phyloP scores from a whole-genome alignment of 768 basidiomycete genomes.

The Ephemerocybe angulata region DNA sequence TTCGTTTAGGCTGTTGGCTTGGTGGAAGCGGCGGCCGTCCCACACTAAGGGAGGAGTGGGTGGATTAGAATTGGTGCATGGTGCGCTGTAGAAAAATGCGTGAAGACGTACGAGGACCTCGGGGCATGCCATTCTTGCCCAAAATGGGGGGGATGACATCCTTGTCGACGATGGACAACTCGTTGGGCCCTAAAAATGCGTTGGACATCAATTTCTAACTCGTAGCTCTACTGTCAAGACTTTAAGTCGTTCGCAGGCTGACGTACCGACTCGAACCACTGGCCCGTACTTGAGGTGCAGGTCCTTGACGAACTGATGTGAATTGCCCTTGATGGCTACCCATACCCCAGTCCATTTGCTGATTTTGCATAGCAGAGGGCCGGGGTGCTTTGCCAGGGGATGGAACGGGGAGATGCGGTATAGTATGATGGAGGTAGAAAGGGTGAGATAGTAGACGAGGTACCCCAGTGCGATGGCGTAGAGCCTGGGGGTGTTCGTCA shows the following conservation, averaged over 20 bases:
- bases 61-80: background rate
- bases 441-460: background rate
- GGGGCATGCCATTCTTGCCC: slow-evolving; percentile 46
- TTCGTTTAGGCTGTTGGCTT: slow-evolving; percentile 14
- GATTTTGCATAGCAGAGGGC: slow-evolving; percentile 29
- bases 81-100: background rate
- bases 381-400: slow-evolving; percentile 33
- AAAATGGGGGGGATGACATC: slow-evolving; percentile 39
- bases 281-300: slow-evolving; percentile 32
- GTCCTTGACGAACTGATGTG: slow-evolving; percentile 20
- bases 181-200: slow-evolving; percentile 43
- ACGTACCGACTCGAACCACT: slow-evolving; percentile 33
- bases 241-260: too few species aligned
- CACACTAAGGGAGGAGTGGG: slow-evolving; percentile 27
- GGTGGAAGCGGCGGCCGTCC: slow-evolving; percentile 37
- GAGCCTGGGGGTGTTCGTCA: too few species aligned
- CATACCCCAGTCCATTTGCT: slow-evolving; percentile 23
- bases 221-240: slow-evolving; percentile 9
- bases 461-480: background rate
- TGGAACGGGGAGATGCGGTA: slow-evolving; percentile 40
- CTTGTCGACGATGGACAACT: slow-evolving; percentile 43
- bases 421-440: slow-evolving; percentile 10
- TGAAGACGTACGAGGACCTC: slow-evolving; percentile 43
- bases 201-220: background rate
- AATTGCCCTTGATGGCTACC: slow-evolving; percentile 22